A percentile compares a stretch with the other conserved stretches of the same genome.
phyloP scores from a whole-genome alignment of 768 basidiomycete genomes.

The Lactifluus piperatus region DNA sequence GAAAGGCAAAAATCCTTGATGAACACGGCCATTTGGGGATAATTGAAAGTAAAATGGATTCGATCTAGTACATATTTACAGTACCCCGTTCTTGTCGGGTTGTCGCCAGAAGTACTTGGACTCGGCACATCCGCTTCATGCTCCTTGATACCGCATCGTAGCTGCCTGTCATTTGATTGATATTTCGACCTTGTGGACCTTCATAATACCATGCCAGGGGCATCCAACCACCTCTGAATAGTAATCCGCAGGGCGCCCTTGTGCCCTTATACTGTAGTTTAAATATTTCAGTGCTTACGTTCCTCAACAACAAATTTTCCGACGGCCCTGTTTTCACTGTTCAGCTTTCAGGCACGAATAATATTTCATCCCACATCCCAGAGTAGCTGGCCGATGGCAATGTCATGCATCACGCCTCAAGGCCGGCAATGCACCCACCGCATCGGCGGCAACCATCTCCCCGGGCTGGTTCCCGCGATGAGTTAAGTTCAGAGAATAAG shows the following conservation, averaged over 20 bases:
- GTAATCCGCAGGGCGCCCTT: too few species aligned
- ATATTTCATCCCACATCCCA: background rate
- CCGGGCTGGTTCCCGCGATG: background rate
- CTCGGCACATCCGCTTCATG: conserved; percentile 1
- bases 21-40: background rate
- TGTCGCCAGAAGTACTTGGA: background rate
- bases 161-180: background rate
- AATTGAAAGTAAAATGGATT: background rate
- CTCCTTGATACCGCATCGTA: background rate
- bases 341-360: background rate
- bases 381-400: background rate
- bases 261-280: too few species aligned
- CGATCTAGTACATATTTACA: background rate
- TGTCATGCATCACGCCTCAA: background rate
- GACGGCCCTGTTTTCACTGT: background rate
- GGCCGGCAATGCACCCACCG: background rate
- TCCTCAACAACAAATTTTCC: background rate
- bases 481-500: too few species aligned
- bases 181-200: background rate
- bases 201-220: background rate
- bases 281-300: background rate
- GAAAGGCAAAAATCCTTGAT: background rate
- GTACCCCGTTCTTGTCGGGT: conserved; percentile 7
- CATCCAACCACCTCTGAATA: background rate
- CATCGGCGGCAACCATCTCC: background rate